These are phyloP conservation scores for Fusarium guadeloupense DNA, from an alignment of 2,329 filamentous ascomycete genomes.

Conservation along the genomic window DNA sequence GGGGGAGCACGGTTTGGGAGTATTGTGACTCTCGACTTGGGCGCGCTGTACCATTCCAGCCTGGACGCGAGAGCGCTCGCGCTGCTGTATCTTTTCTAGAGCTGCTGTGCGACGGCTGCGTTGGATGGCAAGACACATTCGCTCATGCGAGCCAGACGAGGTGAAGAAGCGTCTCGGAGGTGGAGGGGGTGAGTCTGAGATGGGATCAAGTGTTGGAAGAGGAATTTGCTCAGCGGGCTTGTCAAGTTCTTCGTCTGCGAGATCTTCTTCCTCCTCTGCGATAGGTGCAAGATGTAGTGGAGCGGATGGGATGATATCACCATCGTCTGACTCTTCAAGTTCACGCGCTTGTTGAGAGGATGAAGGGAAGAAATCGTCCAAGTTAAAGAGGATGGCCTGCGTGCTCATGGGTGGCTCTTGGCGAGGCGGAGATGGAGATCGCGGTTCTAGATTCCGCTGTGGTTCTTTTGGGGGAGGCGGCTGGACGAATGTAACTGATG, in stretches of 20 bases:
- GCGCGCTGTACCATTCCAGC: conserved; percentile 27
- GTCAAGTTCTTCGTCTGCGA: conserved; percentile 23
- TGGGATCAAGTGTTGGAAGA: conserved; percentile 18
- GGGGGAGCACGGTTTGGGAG: neutral
- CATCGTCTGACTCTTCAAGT: conserved; percentile 49
- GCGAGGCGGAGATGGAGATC: conserved; percentile 22
- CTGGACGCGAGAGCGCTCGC: conserved; percentile 39
- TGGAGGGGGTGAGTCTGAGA: conserved; percentile 16
- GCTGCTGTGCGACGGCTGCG: conserved; percentile 49
- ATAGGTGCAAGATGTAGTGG: conserved; percentile 14
- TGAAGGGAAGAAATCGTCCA: conserved; percentile 66
- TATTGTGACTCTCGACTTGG: conserved; percentile 14
- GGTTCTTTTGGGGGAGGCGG: conserved; percentile 1
- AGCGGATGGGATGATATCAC: conserved; percentile 5
- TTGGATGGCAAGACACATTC: conserved; percentile 47
- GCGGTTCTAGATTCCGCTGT: conserved; percentile 10
- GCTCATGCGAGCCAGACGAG: conserved; percentile 49
- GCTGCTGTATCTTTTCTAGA: conserved; percentile 43
- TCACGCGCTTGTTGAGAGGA: conserved; percentile 65
- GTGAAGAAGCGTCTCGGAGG: conserved; percentile 49
- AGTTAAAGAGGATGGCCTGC: conserved; percentile 61
- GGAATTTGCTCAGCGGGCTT: conserved; percentile 17
- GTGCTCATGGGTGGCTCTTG: conserved; percentile 55
- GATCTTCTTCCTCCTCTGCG: conserved; percentile 20
- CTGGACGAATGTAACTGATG: neutral